Evolutionary conservation across 495 filamentous ascomycete genomes (phyloP).

Genomic region (Penicillium dipodomyicola): DNA sequence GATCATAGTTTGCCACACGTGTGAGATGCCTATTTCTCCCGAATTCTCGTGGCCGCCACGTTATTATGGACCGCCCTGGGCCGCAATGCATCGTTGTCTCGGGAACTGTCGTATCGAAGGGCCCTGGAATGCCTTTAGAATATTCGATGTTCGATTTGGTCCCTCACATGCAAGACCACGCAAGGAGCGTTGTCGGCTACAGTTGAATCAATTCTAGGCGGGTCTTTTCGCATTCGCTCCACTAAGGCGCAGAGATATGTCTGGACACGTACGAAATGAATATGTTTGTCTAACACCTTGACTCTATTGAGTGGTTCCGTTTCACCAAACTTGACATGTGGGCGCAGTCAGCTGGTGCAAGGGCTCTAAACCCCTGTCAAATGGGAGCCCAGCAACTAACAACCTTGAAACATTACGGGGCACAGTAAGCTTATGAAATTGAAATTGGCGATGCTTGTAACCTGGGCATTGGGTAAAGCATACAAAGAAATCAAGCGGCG

Average conservation of each 20-base stretch:
- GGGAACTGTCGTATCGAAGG: slow-evolving; percentile 13
- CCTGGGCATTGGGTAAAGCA: background rate
- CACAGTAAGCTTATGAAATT: slow-evolving; percentile 1
- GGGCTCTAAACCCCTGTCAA: background rate
- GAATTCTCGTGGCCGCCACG: slow-evolving; percentile 45
- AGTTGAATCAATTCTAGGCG: background rate
- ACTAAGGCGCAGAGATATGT: background rate
- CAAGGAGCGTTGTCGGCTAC: background rate
- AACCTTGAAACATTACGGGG: background rate
- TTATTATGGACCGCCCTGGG: slow-evolving; percentile 27
- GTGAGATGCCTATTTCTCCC: slow-evolving; percentile 15
- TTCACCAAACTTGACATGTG: background rate
- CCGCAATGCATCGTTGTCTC: slow-evolving; percentile 3
- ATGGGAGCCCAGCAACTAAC: background rate
- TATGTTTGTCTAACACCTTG: background rate
- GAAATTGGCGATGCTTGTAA: background rate
- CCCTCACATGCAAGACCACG: slow-evolving; percentile 3
- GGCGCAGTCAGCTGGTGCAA: slow-evolving; percentile 9
- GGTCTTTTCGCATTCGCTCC: background rate
- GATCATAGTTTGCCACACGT: slow-evolving; percentile 20
- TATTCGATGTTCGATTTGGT: slow-evolving; percentile 14
- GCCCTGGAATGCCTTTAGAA: slow-evolving; percentile 24
- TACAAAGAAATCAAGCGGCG: background rate
- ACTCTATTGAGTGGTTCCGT: background rate
- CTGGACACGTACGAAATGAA: background rate